These are phyloP conservation scores for Plectosphaerella plurivora DNA, from an alignment of 2,329 filamentous ascomycete species.

Conservation along the genomic window DNA sequence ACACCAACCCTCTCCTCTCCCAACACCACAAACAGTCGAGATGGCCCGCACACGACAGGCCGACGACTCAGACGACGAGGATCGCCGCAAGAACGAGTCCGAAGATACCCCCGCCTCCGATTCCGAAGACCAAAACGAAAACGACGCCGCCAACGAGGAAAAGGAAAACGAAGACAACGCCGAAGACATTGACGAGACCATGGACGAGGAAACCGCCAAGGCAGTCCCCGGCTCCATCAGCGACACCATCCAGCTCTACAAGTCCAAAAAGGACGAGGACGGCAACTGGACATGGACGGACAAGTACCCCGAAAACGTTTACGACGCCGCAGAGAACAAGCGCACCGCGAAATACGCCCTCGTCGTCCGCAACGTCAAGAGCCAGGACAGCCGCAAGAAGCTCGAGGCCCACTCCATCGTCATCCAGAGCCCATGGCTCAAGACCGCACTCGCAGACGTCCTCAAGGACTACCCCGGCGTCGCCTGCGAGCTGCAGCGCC, in stretches of 20 bases:
- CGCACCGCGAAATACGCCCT: constrained; percentile 59
- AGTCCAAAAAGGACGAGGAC: constrained; percentile 37
- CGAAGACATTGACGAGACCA: background rate
- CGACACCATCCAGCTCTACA: constrained; percentile 37
- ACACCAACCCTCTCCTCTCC: too few species aligned
- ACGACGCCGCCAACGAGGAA: background rate
- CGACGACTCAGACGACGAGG: too few species aligned
- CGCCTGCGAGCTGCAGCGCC: constrained; percentile 51
- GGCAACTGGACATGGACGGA: constrained; percentile 52
- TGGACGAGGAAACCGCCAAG: background rate
- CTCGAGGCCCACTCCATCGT: constrained; percentile 59
- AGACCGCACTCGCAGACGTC: constrained; percentile 48
- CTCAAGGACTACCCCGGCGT: constrained; percentile 57
- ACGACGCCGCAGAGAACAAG: constrained; percentile 55
- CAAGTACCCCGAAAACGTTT: constrained; percentile 48
- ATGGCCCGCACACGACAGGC: too few species aligned
- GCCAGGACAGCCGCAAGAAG: constrained; percentile 54
- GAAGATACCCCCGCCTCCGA: too few species aligned
- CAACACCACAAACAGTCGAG: too few species aligned
- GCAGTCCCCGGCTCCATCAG: constrained; percentile 25
- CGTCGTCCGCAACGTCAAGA: constrained; percentile 53
- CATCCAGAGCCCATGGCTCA: constrained; percentile 58
- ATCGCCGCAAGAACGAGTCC: too few species aligned
- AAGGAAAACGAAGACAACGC: background rate
- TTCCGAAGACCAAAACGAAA: background rate